Base-by-base conservation (phyloP, 305 asterid species). In the Fraxinus sp. region DNA sequence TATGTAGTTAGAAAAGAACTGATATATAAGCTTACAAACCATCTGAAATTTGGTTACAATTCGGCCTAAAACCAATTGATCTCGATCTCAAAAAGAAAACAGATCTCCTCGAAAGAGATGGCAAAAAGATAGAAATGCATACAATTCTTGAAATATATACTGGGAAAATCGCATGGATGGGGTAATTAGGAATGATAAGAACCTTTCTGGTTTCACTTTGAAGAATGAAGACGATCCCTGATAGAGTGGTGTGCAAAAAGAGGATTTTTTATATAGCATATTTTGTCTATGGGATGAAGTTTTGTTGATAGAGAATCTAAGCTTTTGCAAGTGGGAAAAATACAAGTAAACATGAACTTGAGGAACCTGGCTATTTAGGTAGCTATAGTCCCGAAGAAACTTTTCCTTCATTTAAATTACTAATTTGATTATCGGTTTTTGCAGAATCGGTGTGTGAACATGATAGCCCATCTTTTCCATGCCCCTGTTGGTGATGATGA, bases 371-470 rank as follows among this genome's bases (percentile, higher is more conserved):
- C 22, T 5, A 52, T 52, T 52, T 52, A 52, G 64, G 64, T 22
- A 62, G 11, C 72, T 62, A 62, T 62, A 22, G 33, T 76, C 26
- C 5, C 10, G 62, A 68, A 55, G 84, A 64, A 64, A 66, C 11
- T 41, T 13, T 28, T 24, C 5, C 35, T 28, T 33, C 22, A 33
- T 32, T 59, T 32, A 7, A 36, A 33, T 79, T 41, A 41, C n/a
- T 16, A 9, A 80, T 74, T 44, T 37, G 62, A 16, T 80, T 78
- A 7, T 64, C 14, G 30, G 33, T 77, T 73, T 11, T 22, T 86
- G 91, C 91, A 90, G 93, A 90, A 89, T 85, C 87, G 95, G 20
- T 90, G 93, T 46, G 93, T 90, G 55, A 90, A 92, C 74, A 92
- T 92, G 87, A 88, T 92, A 66, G 95, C 95, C 18, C 94, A 89